phyloP scores from a whole-genome alignment of 352 stramenopile species.

The Elongisporangium anandrum region DNA sequence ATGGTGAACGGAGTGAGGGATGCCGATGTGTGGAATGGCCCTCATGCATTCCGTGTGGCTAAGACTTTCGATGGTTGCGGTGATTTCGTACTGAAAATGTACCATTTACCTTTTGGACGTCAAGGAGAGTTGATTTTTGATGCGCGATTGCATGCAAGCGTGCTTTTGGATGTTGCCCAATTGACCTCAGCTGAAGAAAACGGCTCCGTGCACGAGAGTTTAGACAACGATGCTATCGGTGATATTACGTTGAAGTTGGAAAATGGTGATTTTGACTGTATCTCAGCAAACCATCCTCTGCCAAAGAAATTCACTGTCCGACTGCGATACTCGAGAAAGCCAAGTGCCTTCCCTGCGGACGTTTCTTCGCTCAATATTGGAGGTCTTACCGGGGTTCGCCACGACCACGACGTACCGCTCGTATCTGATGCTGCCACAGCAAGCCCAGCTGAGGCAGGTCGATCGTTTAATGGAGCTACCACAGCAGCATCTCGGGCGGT shows the following conservation, averaged over 20 bases:
- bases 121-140: slow-evolving; percentile 84
- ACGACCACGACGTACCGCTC: slow-evolving; percentile 1
- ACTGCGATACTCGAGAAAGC: slow-evolving; percentile 45
- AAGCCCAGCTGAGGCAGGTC: not conserved
- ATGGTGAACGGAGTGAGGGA: slow-evolving; percentile 79
- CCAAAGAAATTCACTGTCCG: slow-evolving; percentile 64
- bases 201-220: slow-evolving; percentile 14
- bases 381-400: slow-evolving; percentile 16
- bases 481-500: slow-evolving; percentile 4
- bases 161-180: slow-evolving; percentile 62
- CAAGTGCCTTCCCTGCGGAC: slow-evolving; percentile 44
- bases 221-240: slow-evolving; percentile 26
- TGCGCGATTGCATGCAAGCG: slow-evolving; percentile 58
- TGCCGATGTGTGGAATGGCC: slow-evolving; percentile 43
- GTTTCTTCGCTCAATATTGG: slow-evolving; percentile 15
- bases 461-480: slow-evolving; percentile 7
- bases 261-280: slow-evolving; percentile 79
- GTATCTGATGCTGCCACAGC: slow-evolving; percentile 2
- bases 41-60: slow-evolving; percentile 62
- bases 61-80: slow-evolving; percentile 57
- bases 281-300: slow-evolving; percentile 63
- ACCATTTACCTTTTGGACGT: slow-evolving; percentile 81
- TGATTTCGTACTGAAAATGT: slow-evolving; percentile 83
- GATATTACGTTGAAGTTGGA: slow-evolving; percentile 48
- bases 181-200: slow-evolving; percentile 1